Evolutionary conservation across 148 eudicot genomes (phyloP).

Genomic region (Diospyros lotus): DNA sequence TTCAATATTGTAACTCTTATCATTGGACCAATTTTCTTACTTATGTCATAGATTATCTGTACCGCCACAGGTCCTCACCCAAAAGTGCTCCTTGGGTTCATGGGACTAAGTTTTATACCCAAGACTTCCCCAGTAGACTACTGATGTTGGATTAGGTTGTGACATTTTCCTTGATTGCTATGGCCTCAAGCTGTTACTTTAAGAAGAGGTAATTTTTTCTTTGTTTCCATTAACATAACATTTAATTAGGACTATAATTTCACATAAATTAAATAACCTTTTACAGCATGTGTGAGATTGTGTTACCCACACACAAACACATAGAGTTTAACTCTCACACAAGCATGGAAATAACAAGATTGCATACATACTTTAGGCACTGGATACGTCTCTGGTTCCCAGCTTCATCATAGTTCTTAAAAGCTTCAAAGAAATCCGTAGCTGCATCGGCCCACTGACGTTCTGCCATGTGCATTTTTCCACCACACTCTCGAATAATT

Average conservation of each 20-base stretch:
- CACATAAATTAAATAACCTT: not conserved
- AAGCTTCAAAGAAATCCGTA: constrained; percentile 97
- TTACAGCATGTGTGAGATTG: not conserved
- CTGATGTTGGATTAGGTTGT: too few species aligned
- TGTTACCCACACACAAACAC: not conserved
- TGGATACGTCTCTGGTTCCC: constrained; percentile 91
- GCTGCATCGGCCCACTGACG: constrained; percentile 98
- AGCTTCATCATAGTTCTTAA: constrained; percentile 99
- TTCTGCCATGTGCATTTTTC: constrained; percentile 99
- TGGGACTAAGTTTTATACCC: too few species aligned
- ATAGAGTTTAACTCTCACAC: not conserved
- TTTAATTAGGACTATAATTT: not conserved
- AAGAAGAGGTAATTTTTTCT: not conserved
- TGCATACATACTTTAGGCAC: constrained; percentile 75
- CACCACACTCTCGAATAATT: constrained; percentile 98
- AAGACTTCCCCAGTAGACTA: too few species aligned
- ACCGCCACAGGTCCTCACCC: too few species aligned
- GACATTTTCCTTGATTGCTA: too few species aligned
- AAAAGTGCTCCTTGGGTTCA: too few species aligned
- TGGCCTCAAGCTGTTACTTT: not conserved
- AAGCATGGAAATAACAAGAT: constrained; percentile 2
- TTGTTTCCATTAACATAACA: not conserved
- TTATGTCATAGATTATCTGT: too few species aligned
- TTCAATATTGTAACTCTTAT: too few species aligned
- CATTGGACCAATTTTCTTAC: too few species aligned